phyloP scores from a whole-genome alignment of 768 basidiomycete genomes.

The Tulasnella sp. region DNA sequence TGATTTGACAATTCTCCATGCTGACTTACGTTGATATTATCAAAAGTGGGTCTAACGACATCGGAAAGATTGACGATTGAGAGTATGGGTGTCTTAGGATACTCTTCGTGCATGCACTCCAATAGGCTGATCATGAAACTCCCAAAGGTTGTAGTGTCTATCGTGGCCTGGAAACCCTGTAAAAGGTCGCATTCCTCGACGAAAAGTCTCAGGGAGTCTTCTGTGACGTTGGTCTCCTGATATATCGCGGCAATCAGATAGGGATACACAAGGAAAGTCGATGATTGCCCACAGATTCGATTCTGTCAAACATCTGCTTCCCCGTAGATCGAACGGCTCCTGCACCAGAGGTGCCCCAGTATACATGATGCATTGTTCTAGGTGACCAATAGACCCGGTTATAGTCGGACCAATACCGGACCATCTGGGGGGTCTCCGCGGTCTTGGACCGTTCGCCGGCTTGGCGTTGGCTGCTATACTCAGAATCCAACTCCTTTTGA shows the following conservation, averaged over 20 bases:
- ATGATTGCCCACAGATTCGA: slow-evolving; percentile 1
- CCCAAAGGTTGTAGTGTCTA: slow-evolving; percentile 11
- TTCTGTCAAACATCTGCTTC: neutral
- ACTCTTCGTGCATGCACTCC: slow-evolving; percentile 11
- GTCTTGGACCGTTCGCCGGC: no score
- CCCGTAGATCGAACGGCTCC: neutral
- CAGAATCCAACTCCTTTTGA: slow-evolving; percentile 14
- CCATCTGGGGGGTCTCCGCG: neutral
- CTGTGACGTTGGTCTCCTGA: slow-evolving; percentile 15
- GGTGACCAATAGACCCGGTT: slow-evolving; percentile 16
- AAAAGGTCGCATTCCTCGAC: slow-evolving; percentile 18
- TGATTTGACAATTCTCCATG: neutral
- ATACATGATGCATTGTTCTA: slow-evolving; percentile 16
- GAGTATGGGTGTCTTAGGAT: slow-evolving; percentile 9
- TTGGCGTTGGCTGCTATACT: neutral
- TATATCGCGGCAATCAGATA: neutral
- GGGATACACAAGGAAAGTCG: neutral
- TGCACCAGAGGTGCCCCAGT: neutral
- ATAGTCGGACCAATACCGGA: slow-evolving; percentile 19
- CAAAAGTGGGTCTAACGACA: neutral
- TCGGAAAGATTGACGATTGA: slow-evolving; percentile 2
- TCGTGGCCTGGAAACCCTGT: neutral
- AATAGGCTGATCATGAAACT: slow-evolving; percentile 13
- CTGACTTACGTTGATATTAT: neutral
- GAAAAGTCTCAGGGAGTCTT: slow-evolving; percentile 15